Evolutionary conservation across 257 asterid species (phyloP).

Genomic region (Nicotiana tabacum): DNA sequence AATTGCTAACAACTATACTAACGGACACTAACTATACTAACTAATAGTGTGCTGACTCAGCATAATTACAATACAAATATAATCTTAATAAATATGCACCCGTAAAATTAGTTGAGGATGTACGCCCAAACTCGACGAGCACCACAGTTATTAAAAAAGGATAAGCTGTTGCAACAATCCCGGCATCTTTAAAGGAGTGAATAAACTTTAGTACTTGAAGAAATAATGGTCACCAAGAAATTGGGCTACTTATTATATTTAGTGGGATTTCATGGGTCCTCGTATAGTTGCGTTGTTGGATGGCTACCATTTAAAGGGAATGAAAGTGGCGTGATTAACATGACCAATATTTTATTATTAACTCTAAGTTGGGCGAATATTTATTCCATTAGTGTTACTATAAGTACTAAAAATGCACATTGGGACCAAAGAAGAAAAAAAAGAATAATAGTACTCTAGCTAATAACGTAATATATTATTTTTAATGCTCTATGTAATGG

Average conservation of each 20-base stretch:
- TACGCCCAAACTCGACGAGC: too few relatives aligned
- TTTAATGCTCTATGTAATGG: neutral
- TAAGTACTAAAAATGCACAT: neutral
- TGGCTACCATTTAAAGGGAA: constrained; percentile 6
- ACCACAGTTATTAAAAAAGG: too few relatives aligned
- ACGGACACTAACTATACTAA: too few relatives aligned
- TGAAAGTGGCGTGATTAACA: neutral
- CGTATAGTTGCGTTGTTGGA: neutral
- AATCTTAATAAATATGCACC: too few relatives aligned
- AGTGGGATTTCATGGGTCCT: constrained; percentile 14
- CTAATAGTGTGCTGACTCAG: too few relatives aligned
- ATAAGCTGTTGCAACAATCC: neutral
- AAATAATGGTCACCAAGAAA: neutral
- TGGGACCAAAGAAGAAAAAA: neutral
- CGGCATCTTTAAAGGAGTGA: neutral
- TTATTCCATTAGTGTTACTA: neutral
- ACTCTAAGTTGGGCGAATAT: neutral
- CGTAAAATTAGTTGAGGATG: too few relatives aligned
- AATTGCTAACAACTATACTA: too few relatives aligned
- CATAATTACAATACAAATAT: too few relatives aligned
- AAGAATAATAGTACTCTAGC: neutral
- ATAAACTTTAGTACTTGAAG: neutral
- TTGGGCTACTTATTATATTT: neutral
- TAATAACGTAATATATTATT: neutral
- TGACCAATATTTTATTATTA: neutral